phyloP scores from a whole-genome alignment of 2,329 filamentous ascomycete genomes.

The Zasmidium citrigriseum region DNA sequence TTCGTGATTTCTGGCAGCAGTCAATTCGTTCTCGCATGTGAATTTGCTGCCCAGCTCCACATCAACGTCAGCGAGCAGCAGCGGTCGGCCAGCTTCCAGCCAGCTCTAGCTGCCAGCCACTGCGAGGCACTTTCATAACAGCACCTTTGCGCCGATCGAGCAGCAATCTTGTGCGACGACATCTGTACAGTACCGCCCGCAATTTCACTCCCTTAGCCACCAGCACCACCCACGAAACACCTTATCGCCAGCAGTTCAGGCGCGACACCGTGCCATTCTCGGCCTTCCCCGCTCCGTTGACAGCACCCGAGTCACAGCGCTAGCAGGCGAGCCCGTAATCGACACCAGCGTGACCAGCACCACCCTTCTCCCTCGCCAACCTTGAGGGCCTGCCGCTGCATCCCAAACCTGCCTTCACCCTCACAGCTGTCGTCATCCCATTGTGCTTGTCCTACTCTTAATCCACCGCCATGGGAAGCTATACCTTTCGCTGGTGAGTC shows the following conservation, averaged over 20 bases:
- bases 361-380: not conserved
- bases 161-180: not conserved
- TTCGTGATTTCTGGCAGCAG: no score
- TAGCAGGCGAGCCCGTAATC: not conserved
- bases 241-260: not conserved
- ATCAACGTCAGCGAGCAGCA: not conserved
- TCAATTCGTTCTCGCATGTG: no score
- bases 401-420: not conserved
- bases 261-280: not conserved
- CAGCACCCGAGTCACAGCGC: not conserved
- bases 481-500: slow-evolving; percentile 1
- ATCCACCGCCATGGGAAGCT: not conserved
- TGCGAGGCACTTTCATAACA: not conserved
- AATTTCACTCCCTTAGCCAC: not conserved
- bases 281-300: not conserved
- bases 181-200: not conserved
- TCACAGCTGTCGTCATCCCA: slow-evolving; percentile 1
- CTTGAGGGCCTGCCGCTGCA: not conserved
- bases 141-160: not conserved
- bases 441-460: not conserved
- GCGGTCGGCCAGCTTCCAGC: not conserved
- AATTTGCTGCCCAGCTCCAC: not conserved
- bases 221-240: not conserved
- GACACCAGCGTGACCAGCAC: not conserved
- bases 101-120: not conserved